Evolutionary conservation across 495 filamentous ascomycete species (phyloP), one percentile per base, ranked within the genome.

Genomic region (Aspergillus campestris): DNA sequence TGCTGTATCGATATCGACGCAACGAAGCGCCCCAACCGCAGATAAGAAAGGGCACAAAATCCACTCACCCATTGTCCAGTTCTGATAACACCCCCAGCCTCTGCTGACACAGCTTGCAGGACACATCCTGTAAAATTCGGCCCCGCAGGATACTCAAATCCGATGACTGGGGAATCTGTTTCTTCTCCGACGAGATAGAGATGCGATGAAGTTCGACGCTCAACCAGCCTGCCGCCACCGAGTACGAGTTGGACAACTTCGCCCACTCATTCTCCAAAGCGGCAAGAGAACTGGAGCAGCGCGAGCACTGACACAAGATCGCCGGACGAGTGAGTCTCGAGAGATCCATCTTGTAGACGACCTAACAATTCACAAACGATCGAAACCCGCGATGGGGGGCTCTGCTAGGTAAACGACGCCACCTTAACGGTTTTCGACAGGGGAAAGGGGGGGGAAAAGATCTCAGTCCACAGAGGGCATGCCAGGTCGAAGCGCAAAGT

Each of bases 221-320:
- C 30, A 70, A 55, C 70, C 70, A 73, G 40, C 61, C 66, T 12
- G 65, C 60, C 15, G 61, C 55, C 34, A 70, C 53, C 27, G 67
- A 61, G 34, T 73, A 71, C 14, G 66, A 62, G 34, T 58, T 64
- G 11, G 70, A 71, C 7, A 73, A 49, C 36, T 61, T 67, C 8
- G 64, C 66, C 70, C 70, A 73, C 48, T 73, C 70, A 41, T 73
- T 73, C 57, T 73, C 70, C 34, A 71, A 57, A 10, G 60, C 70
- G 1, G 70, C 70, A 43, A 73, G 57, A 14, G 70, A 70, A 49
- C 70, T 73, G 18, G 67, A 70, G 48, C 70, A 73, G 33, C 66
- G 59, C 15, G 57, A 56, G 47, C 70, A 73, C 50, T 69, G 66
- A 40, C 62, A 64, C 8, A 70, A 42, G 5, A 73, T 65, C 24